Evolutionary conservation across 2,329 filamentous ascomycete species (phyloP), one percentile per base, ranked within the genome.

Genomic region (Penicillium italicum): DNA sequence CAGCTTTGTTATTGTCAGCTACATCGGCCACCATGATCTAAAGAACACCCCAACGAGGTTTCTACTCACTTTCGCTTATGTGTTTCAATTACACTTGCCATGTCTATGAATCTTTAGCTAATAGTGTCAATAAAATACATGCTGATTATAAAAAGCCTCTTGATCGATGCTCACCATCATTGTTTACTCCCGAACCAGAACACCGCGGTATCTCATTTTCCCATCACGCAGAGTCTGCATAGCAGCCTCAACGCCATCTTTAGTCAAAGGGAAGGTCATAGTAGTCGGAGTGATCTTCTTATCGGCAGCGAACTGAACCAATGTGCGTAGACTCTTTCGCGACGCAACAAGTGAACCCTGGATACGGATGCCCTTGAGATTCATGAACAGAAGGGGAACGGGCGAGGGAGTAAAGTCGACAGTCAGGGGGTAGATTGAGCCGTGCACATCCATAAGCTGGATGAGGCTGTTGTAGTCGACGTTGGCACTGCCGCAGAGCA

Each of bases 281-380:
- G 88, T 73, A 70, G 88, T 78, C 52, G 85, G 87, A 66, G 80
- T 79, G 60, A 90, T 79, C 14, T 77, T 78, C 62, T 89, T 83
- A n/a, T 76, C 72, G 57, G 79, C 74, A 0, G 85, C 80, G 65
- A 90, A 90, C 6, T 77, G 76, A 50, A 90, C 79, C 47, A 87
- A 82, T 11, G 57, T 53, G 67, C 86, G 82, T 48, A 80, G 78
- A 62, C 88, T 82, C 24, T 82, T 74, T 0, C 85, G 80, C 53
- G 87, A 81, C 0, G 87, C 88, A 38, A 82, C 81, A 0, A 87
- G 78, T 72, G 81, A 86, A 5, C 85, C 86, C 61, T 84, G 79
- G 4, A 93, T 76, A 4, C 79, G 83, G 11, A 83, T 72, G 14
- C 84, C 86, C 62, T 80, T 78, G 5, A 70, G 11, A 28, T 86